Conservation (phyloP, 257 asterid genomes). For the Solanum sitiens region DNA sequence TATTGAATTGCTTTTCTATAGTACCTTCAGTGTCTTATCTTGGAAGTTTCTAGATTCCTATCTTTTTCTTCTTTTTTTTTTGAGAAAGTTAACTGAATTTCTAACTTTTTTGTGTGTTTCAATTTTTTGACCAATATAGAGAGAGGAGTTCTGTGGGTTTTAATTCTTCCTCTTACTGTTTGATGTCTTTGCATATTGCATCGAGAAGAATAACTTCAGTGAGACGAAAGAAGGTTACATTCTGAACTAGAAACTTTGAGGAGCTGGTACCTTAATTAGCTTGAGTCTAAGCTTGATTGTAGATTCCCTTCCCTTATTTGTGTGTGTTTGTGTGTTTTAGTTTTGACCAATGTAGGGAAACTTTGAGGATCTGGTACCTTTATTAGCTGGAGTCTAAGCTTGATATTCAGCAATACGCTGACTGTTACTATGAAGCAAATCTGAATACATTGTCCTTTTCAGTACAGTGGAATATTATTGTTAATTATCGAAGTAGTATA, state of each 20-base stretch:
- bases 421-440: background rate
- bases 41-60: background rate
- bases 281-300: background rate
- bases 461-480: background rate
- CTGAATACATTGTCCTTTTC: background rate
- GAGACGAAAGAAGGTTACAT: background rate
- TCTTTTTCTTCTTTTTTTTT: background rate
- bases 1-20: background rate
- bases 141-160: background rate
- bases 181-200: background rate
- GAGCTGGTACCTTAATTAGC: background rate
- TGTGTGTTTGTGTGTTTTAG: background rate
- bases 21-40: background rate
- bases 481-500: background rate
- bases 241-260: background rate
- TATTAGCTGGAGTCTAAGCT: background rate
- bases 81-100: no score
- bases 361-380: background rate
- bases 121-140: background rate
- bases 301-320: background rate
- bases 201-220: background rate
- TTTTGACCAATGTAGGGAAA: background rate
- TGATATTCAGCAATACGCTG: background rate
- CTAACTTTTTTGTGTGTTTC: background rate
- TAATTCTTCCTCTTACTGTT: background rate